Conservation (phyloP, 2,329 filamentous ascomycete genomes). For the Orbilia javanica region DNA sequence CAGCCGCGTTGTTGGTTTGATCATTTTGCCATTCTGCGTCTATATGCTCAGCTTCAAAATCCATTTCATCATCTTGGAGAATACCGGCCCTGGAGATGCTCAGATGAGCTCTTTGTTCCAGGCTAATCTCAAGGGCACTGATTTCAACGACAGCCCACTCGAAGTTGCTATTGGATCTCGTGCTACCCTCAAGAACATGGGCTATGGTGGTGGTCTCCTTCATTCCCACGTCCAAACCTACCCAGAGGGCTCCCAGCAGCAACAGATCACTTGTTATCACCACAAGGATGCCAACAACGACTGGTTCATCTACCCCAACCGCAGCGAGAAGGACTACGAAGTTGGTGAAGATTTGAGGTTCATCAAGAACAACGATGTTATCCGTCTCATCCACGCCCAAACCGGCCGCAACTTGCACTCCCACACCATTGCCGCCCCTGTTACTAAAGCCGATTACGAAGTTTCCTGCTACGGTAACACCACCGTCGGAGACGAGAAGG, state of each 20-base stretch:
- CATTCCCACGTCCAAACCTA: slow-evolving; percentile 98
- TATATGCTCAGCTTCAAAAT: slow-evolving; percentile 96
- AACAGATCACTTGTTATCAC: slow-evolving; percentile 99
- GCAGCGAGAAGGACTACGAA: slow-evolving; percentile 79
- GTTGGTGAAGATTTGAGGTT: slow-evolving; percentile 77
- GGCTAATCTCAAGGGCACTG: slow-evolving; percentile 91
- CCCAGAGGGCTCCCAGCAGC: slow-evolving; percentile 90
- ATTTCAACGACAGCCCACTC: slow-evolving; percentile 92
- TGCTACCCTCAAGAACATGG: slow-evolving; percentile 98
- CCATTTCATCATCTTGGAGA: slow-evolving; percentile 93
- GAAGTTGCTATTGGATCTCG: slow-evolving; percentile 91
- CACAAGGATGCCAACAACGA: slow-evolving; percentile 99
- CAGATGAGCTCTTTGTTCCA: slow-evolving; percentile 99
- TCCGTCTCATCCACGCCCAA: slow-evolving; percentile 92
- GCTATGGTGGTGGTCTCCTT: slow-evolving; percentile 93
- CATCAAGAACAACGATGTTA: slow-evolving; percentile 79
- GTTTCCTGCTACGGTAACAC: slow-evolving; percentile 96
- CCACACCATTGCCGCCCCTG: slow-evolving; percentile 86
- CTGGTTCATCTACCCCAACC: slow-evolving; percentile 98
- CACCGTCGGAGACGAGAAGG: slow-evolving; percentile 95
- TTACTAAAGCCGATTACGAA: slow-evolving; percentile 90
- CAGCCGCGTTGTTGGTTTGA: slow-evolving; percentile 85
- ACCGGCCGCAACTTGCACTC: slow-evolving; percentile 98
- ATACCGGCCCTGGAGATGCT: slow-evolving; percentile 95
- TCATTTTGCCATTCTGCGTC: slow-evolving; percentile 86